Conservation (phyloP, 2,329 filamentous ascomycete species). For the Lachnellula suecica region DNA sequence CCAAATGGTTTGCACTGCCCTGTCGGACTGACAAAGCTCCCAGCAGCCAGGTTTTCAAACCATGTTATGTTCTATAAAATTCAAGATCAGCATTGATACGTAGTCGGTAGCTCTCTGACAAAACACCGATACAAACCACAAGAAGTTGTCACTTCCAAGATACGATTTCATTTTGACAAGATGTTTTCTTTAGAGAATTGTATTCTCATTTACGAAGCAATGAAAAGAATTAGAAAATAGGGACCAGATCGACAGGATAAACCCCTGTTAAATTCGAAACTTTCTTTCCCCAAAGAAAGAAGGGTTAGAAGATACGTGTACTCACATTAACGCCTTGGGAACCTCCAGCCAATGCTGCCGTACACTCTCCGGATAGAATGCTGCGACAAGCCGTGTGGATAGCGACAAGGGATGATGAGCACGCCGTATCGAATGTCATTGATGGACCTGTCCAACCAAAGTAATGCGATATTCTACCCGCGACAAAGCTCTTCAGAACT, state of each 20-base stretch:
- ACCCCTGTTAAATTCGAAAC: no score
- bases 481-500: slow-evolving; percentile 30
- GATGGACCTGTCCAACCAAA: slow-evolving; percentile 38
- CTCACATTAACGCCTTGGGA: neutral
- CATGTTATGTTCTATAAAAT: neutral
- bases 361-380: neutral
- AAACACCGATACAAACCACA: no score
- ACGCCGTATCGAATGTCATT: slow-evolving; percentile 40
- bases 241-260: no score
- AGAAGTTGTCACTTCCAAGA: no score
- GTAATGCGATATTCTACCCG: slow-evolving; percentile 41
- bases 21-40: slow-evolving; percentile 8
- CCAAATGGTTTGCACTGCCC: slow-evolving; percentile 51
- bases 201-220: no score
- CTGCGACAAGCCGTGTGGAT: slow-evolving; percentile 27
- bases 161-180: no score
- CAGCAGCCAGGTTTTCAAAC: neutral
- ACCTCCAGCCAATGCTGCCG: neutral
- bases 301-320: no score
- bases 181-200: no score
- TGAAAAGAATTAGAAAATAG: no score
- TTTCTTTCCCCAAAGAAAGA: no score
- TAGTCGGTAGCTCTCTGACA: no score
- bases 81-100: no score
- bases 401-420: slow-evolving; percentile 36